phyloP scores from a whole-genome alignment of 176 grass and related monocot genomes.

The Secale cereale region DNA sequence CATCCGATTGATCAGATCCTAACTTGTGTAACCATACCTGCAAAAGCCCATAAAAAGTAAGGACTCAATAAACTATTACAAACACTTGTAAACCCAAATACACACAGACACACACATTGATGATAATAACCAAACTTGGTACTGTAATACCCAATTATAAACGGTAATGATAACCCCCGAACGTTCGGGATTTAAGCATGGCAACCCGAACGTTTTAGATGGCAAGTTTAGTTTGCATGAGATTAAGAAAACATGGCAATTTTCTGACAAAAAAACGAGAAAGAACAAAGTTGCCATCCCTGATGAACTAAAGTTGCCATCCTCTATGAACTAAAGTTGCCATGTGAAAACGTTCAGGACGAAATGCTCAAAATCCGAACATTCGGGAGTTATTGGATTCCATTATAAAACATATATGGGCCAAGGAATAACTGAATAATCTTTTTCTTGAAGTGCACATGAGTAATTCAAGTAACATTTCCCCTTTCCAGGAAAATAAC shows the following conservation, averaged over 20 bases:
- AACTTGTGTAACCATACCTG: slow-evolving; percentile 90
- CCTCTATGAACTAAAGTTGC: too few relatives aligned
- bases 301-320: too few relatives aligned
- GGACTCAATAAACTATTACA: neutral
- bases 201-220: too few relatives aligned
- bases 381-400: too few relatives aligned
- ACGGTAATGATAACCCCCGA: too few relatives aligned
- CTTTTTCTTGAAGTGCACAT: slow-evolving; percentile 2
- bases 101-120: neutral
- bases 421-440: neutral
- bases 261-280: too few relatives aligned
- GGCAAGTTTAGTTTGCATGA: too few relatives aligned
- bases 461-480: neutral
- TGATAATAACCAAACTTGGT: neutral
- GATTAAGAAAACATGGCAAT: too few relatives aligned
- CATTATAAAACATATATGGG: neutral
- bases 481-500: neutral
- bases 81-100: neutral
- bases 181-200: too few relatives aligned
- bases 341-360: too few relatives aligned
- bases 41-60: slow-evolving; percentile 28
- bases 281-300: too few relatives aligned
- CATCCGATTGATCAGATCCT: slow-evolving; percentile 62
- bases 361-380: too few relatives aligned
- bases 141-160: neutral